phyloP scores from a whole-genome alignment of 1,284 basidiomycete genomes.

The Dichomitus squalens region DNA sequence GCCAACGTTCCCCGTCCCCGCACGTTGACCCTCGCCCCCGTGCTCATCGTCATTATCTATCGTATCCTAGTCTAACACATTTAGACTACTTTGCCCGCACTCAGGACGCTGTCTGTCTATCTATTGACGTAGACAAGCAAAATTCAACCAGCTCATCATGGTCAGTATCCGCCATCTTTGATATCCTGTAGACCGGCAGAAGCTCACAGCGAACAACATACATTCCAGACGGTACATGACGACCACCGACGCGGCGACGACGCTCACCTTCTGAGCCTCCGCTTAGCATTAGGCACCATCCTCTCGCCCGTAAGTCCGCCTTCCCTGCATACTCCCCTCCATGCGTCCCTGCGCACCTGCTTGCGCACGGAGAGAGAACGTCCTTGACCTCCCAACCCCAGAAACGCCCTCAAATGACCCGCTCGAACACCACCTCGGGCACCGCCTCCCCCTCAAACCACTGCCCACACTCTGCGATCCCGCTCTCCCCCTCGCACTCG shows the following conservation, averaged over 20 bases:
- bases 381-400: conserved; percentile 18
- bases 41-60: neutral
- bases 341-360: neutral
- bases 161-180: neutral
- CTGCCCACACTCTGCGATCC: conserved; percentile 21
- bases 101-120: neutral
- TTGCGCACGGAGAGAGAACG: neutral
- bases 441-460: conserved; percentile 32
- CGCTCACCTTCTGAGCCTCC: conserved; percentile 27
- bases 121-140: neutral
- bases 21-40: neutral
- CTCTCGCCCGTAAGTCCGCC: conserved; percentile 33
- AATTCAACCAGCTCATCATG: conserved; percentile 10
- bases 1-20: neutral
- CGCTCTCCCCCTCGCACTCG: conserved; percentile 15
- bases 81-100: neutral
- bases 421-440: conserved; percentile 30
- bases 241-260: conserved; percentile 24
- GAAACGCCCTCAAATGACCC: conserved; percentile 32
- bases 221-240: conserved; percentile 22
- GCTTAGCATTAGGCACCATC: conserved; percentile 34
- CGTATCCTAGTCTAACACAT: neutral
- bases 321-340: neutral
- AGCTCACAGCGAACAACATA: neutral
- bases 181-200: neutral